Base-by-base conservation (phyloP, 805 yeast genomes). In the Ogataea populi-albae region DNA sequence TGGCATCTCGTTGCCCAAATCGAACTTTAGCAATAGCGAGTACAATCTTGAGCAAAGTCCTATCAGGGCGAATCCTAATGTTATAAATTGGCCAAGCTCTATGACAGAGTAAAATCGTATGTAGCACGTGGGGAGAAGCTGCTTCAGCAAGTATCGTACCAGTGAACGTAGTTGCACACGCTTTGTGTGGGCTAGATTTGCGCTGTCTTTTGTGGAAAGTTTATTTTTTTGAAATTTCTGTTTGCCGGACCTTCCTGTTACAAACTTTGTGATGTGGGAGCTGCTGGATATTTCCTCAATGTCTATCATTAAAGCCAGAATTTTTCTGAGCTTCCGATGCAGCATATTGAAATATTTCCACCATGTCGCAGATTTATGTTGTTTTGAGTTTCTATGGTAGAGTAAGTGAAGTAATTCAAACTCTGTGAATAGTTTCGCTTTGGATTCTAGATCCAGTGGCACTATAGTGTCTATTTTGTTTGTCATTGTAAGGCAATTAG, bases 11-110 rank as follows among this genome's bases (percentile, higher is more conserved):
- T 27, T 19, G 19, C 10, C 10, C 21, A 16, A 9, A 12, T 47
- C 44, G 17, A 57, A 52, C 20, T 52, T 52, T 9, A 34, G 22
- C 24, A 55, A 27, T 4, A 54, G 24, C 4, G 38, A 22, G 26
- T 66, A 56, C 7, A 84, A 48, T 34, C 70, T 66, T 2, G 83
- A 70, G 24, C 77, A 47, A 14, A 64, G 34, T 0, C 84, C 95
- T 3, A 86, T 50, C 25, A 86, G 57, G 0, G 83, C 75, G 43
- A 87, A 69, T 2, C 95, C 95, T 9, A 87, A 55, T 2, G 80
- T 72, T 5, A 86, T 68, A 50, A 83, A 87, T 52, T 88, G 95
- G 0, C 89, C 95, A 40, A 79, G 67, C 1, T 82, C 79, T 6
- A 87, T 66, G 1, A 87, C 70, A 1, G 79, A 73, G 55, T 81